Conservation (phyloP, 2,329 filamentous ascomycete genomes). For the Arthroderma uncinatum region DNA sequence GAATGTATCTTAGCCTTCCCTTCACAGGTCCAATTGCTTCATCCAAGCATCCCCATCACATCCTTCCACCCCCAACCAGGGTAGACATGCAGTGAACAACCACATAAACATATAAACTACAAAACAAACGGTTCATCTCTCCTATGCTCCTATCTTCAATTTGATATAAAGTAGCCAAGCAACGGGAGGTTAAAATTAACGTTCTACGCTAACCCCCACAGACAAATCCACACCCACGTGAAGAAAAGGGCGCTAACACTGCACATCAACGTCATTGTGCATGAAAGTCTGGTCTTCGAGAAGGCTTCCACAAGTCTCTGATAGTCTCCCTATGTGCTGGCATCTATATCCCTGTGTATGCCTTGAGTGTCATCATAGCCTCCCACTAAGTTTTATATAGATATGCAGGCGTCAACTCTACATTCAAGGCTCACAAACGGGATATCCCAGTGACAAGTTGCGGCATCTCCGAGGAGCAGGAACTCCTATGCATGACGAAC, state of each 20-base stretch:
- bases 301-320: background rate
- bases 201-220: background rate
- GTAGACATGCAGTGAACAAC: background rate
- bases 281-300: background rate
- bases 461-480: too few species aligned
- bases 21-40: background rate
- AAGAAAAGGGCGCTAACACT: background rate
- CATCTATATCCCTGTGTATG: background rate
- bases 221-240: background rate
- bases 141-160: background rate
- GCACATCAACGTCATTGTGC: background rate
- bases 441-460: too few species aligned
- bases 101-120: background rate
- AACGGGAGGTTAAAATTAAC: constrained; percentile 5
- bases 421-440: too few species aligned
- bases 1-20: background rate
- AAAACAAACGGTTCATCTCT: background rate
- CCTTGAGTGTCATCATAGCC: too few species aligned
- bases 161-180: constrained; percentile 1
- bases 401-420: too few species aligned
- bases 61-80: background rate
- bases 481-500: too few species aligned
- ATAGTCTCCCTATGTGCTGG: background rate
- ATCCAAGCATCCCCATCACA: background rate
- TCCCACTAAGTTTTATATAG: too few species aligned